Conservation (phyloP, 805 yeast species). For the Wickerhamomyces rabaulensis region DNA sequence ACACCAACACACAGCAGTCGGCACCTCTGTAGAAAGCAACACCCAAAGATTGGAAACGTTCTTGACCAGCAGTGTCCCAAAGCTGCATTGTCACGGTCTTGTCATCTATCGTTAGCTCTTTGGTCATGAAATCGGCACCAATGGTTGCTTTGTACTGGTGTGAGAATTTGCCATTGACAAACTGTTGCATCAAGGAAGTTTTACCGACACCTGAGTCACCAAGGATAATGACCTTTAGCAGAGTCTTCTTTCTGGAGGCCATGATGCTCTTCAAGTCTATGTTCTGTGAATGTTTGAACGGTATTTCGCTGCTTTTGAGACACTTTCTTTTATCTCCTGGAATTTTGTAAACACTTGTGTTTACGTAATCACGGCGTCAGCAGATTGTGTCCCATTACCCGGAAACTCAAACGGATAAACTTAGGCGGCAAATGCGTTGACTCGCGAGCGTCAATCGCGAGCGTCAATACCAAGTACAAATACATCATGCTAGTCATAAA, state of each 20-base stretch:
- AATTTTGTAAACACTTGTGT: background rate
- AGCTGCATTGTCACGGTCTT: conserved; percentile 54
- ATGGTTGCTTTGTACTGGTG: conserved; percentile 97
- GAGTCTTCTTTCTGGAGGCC: conserved; percentile 59
- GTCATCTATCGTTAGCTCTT: conserved; percentile 83
- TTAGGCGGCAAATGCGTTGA: too few species aligned
- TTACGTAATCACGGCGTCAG: background rate
- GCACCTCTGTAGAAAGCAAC: conserved; percentile 98
- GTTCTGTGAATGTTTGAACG: background rate
- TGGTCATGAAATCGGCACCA: conserved; percentile 95
- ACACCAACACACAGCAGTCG: conserved; percentile 94
- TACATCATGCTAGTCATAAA: too few species aligned
- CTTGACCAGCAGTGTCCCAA: conserved; percentile 99
- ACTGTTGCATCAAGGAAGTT: conserved; percentile 95
- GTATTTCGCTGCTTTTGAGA: background rate
- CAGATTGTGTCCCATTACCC: background rate
- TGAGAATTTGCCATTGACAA: conserved; percentile 89
- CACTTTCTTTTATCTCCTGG: background rate
- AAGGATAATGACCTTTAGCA: conserved; percentile 80
- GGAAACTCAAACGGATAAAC: background rate
- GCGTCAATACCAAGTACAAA: too few species aligned
- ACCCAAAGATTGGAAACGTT: conserved; percentile 92
- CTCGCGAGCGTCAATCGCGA: too few species aligned
- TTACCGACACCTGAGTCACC: conserved; percentile 99
- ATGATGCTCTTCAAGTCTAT: conserved; percentile 6